phyloP scores from a whole-genome alignment of 306 rosid genomes.

The Sicyos baderoa region DNA sequence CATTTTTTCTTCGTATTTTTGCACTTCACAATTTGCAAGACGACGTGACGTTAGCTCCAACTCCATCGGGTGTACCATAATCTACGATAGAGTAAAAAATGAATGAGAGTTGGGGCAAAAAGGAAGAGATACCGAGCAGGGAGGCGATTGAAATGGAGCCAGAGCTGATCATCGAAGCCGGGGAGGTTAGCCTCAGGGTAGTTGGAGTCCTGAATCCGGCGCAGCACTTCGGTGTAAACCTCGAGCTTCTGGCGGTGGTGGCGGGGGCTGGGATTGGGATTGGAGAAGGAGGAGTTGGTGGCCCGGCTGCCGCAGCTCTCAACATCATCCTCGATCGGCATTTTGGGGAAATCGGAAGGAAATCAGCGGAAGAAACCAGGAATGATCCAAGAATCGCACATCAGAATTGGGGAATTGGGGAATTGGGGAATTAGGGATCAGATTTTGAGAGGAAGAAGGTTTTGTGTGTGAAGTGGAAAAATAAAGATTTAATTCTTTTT shows the following conservation, averaged over 20 bases:
- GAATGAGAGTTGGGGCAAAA: slow-evolving; percentile 15
- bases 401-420: not conserved
- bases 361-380: too few species aligned
- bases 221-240: slow-evolving; percentile 78
- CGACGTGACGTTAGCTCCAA: not conserved
- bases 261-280: slow-evolving; percentile 40
- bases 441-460: not conserved
- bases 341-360: too few species aligned
- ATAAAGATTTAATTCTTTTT: not conserved
- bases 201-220: slow-evolving; percentile 63
- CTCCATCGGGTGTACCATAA: not conserved
- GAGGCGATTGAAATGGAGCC: slow-evolving; percentile 95
- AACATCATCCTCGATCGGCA: slow-evolving; percentile 65
- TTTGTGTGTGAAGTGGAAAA: not conserved
- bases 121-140: slow-evolving; percentile 58
- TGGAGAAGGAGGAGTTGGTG: slow-evolving; percentile 32
- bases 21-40: too few species aligned
- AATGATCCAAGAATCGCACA: slow-evolving; percentile 10
- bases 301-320: slow-evolving; percentile 93
- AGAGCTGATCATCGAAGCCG: slow-evolving; percentile 85
- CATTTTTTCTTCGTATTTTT: too few species aligned
- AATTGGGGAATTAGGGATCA: not conserved
- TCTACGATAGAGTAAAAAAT: not conserved
- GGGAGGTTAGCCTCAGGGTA: slow-evolving; percentile 59
- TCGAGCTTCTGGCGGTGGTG: slow-evolving; percentile 70